Evolutionary conservation across 1,139 yeast genomes (phyloP).

Genomic region (Sugiyamaella xylanicola): DNA sequence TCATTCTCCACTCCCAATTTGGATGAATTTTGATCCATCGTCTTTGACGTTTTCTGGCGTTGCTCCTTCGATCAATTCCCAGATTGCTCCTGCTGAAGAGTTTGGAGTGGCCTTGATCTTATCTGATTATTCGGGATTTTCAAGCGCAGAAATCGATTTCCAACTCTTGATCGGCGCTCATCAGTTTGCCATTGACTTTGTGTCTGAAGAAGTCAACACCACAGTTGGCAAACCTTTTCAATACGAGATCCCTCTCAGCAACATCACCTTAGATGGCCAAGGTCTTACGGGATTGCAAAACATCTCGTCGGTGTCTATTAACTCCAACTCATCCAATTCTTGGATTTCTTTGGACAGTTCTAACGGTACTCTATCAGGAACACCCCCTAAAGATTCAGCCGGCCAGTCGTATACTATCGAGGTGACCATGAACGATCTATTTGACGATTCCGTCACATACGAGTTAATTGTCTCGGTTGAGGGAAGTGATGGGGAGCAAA

Average conservation of each 20-base stretch:
- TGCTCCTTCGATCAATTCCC: conserved; percentile 83
- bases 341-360: conserved; percentile 58
- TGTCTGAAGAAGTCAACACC: conserved; percentile 56
- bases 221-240: conserved; percentile 60
- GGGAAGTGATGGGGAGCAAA: conserved; percentile 28
- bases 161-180: conserved; percentile 85
- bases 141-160: conserved; percentile 73
- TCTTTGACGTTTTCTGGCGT: conserved; percentile 75
- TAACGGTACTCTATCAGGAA: conserved; percentile 48
- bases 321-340: conserved; percentile 51
- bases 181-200: conserved; percentile 64
- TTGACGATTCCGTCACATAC: conserved; percentile 65
- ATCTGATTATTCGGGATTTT: conserved; percentile 72
- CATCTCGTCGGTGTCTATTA: conserved; percentile 55
- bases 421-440: conserved; percentile 52
- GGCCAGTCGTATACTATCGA: conserved; percentile 50
- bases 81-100: conserved; percentile 80
- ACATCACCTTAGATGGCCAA: conserved; percentile 62
- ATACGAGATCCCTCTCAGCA: conserved; percentile 60
- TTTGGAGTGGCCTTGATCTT: conserved; percentile 79
- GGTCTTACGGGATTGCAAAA: conserved; percentile 50
- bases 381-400: conserved; percentile 55
- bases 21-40: conserved; percentile 68
- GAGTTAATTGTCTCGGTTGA: conserved; percentile 52
- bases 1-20: conserved; percentile 85